Base-by-base conservation (phyloP, 176 grass and related monocot genomes). In the Avena eriantha region DNA sequence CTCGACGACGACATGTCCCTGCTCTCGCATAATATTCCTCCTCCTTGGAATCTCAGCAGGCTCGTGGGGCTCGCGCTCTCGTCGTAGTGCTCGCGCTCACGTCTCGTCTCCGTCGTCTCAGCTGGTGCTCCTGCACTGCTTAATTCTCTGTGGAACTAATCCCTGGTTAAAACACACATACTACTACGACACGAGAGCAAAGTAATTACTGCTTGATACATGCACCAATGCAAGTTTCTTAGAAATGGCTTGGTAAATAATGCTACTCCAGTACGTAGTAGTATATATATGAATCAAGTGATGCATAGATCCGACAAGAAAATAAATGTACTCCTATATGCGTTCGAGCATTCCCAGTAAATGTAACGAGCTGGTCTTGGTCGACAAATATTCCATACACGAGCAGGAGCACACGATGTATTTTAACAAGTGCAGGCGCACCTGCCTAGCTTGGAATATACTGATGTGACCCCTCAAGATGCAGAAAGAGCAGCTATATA, bases 41-140 rank as follows among this genome's bases (percentile, higher is more conserved):
- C 22, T 74, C 71, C 61, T 64, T 80, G 70, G n/a, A 9, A 41
- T 77, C 77, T 68, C n/a, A 81, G 81, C 82, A 69, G 3, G n/a
- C 49, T 88, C 12, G 59, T 85, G 82, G 90, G 69, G 43, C 78
- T 88, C 70, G 22, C 49, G 68, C 58, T 68, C 67, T 35, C 75
- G 10, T 74, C 64, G 29, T 29, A 16, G 64, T 17, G 1, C 4
- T 70, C 73, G 0, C 4, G 7, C 10, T 35, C 73, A 8, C 26
- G 36, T 17, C 84, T 24, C 4, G 35, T 57, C 61, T 55, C 72
- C 35, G 35, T 36, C 63, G 17, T 50, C 86, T 60, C 84, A 72
- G 76, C 29, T 29, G 29, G 58, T 60, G 2, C 33, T 5, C 29
- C 58, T 2, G 21, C 23, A 4, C 80, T 87, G 73, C 21, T 41